phyloP scores from a whole-genome alignment of 78 protist genomes.

The Tieghemostelium lacteum region DNA sequence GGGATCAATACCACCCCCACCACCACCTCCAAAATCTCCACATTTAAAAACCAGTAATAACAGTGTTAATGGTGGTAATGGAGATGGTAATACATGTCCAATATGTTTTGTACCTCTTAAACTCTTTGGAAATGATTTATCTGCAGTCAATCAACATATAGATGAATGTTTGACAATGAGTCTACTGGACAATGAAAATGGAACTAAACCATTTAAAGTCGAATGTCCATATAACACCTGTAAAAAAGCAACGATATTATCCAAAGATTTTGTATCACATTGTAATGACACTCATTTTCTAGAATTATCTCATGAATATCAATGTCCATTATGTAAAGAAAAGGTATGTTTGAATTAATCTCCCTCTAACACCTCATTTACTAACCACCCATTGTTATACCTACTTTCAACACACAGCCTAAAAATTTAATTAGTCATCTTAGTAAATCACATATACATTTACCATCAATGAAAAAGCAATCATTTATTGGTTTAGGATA shows the following conservation, averaged over 20 bases:
- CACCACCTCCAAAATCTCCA: constrained; percentile 43
- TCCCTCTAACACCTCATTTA: background rate
- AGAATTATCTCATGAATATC: constrained; percentile 18
- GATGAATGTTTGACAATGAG: constrained; percentile 71
- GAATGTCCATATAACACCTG: constrained; percentile 55
- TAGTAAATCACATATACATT: constrained; percentile 34
- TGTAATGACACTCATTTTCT: constrained; percentile 64
- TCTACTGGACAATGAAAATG: constrained; percentile 57
- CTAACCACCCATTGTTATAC: background rate
- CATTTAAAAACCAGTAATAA: constrained; percentile 14
- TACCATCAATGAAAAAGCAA: constrained; percentile 33
- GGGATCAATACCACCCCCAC: background rate
- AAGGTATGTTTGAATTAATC: constrained; percentile 33
- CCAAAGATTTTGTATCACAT: constrained; percentile 55
- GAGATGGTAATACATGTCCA: too few relatives aligned
- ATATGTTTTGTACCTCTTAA: constrained; percentile 49
- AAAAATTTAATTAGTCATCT: constrained; percentile 68
- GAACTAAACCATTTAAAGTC: background rate
- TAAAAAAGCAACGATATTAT: constrained; percentile 7
- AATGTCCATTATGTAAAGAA: constrained; percentile 55
- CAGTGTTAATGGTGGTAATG: too few relatives aligned
- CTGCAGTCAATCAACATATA: constrained; percentile 56
- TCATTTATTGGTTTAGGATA: constrained; percentile 66
- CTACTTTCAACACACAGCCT: background rate
- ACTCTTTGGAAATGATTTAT: constrained; percentile 56